Evolutionary conservation across 805 yeast species (phyloP), one percentile per base, ranked within the genome.

Genomic region (Blastobotrys mokoenaii): DNA sequence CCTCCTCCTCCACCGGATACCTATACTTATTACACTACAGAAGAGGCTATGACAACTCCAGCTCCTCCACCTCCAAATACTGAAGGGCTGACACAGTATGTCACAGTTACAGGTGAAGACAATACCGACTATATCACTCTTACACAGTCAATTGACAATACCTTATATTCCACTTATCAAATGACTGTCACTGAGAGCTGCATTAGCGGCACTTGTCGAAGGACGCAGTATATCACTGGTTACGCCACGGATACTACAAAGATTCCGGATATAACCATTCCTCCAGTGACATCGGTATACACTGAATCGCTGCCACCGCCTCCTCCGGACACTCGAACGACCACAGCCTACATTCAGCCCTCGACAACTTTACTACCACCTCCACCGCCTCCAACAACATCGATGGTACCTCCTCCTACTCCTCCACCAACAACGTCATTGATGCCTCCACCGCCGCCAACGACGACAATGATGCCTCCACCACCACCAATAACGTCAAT

Each of bases 231-330:
- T 22, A 22, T 22, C 27, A 22, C 27, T 22, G 27, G 27, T 4
- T 22, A 22, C n/a, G 32, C 12, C 11, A 22, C 45, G 2, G 36
- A 11, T 14, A 14, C 43, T 12, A 36, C 46, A 7, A 41, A 18
- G 18, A 20, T 15, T 27, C 15, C 27, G 7, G 16, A 16, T 30
- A 12, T 20, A 9, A 11, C 25, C 8, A 10, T 18, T 4, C 38
- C 38, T 15, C 38, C 38, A 9, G 12, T 18, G 12, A 15, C 38
- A 10, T 18, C 38, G 12, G 3, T 11, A 35, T 16, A 11, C 4
- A 17, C 38, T 18, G 43, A 39, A 3, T 38, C 51, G 22, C 46
- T 27, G 14, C 39, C 44, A 12, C 25, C 41, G 10, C 51, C 51
- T 11, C 46, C 40, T 6, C 49, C 49, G 7, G 38, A 34, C 1